These are phyloP conservation scores for Sclerotinia sclerotiorum DNA, from an alignment of 2,329 filamentous ascomycete species.

Conservation along the genomic window DNA sequence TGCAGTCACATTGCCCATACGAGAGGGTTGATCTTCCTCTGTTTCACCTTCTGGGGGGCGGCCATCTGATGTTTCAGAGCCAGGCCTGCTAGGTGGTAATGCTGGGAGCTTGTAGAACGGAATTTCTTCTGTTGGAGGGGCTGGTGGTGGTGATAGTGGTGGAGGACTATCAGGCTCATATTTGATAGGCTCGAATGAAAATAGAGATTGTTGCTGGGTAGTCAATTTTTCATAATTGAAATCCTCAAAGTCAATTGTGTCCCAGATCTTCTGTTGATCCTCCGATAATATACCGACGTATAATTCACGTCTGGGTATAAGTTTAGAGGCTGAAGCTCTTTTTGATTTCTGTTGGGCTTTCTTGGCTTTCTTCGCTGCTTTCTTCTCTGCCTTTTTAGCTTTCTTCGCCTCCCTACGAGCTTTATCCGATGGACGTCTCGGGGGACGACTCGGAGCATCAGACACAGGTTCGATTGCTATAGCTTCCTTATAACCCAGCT, in stretches of 20 bases:
- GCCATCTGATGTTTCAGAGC: not conserved
- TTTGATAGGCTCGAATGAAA: conserved; percentile 14
- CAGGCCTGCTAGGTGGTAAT: not conserved
- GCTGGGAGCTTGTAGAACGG: not conserved
- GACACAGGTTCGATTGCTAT: not conserved
- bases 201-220: not conserved
- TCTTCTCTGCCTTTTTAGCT: not conserved
- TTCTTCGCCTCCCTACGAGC: not conserved
- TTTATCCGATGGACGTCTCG: not conserved
- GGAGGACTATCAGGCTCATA: conserved; percentile 8
- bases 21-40: not conserved
- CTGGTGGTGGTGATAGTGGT: too few species aligned
- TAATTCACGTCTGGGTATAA: conserved; percentile 3
- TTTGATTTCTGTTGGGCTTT: not conserved
- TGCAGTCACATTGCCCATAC: not conserved
- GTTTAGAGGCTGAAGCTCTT: not conserved
- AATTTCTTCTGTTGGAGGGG: not conserved
- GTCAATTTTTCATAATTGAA: conserved; percentile 10
- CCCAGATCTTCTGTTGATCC: conserved; percentile 1
- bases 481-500: not conserved
- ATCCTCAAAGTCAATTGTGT: conserved; percentile 11
- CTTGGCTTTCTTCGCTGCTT: not conserved
- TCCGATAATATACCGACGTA: conserved; percentile 4
- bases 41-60: too few species aligned
- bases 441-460: not conserved